Base-by-base conservation (phyloP, 441 rosid genomes). In the Corymbia citriodora region DNA sequence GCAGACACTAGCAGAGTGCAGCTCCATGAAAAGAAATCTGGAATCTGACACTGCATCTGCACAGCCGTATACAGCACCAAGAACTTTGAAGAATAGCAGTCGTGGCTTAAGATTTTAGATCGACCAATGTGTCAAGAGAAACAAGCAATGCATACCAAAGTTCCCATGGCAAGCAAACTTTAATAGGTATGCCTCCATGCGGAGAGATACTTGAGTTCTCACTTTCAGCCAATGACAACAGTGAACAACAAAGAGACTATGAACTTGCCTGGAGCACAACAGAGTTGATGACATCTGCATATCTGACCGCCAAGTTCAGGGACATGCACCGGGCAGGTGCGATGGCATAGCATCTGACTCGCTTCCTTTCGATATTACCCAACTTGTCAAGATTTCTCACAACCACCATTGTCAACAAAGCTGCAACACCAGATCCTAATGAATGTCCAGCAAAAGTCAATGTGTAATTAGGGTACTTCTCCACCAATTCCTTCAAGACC, bases 261-360 rank as follows among this genome's bases (percentile, higher is more conserved):
- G 1, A 45, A 79, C 85, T 79, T 94, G 91, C 99, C 99, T 96
- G 99, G 86, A 97, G 96, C 90, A 97, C 98, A 8, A 97, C 90
- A 88, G 99, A 97, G 85, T 96, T 96, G 90, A 97, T 97, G 89
- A 97, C 93, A 93, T 97, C 99, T 5, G 97, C 96, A 92, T 96
- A 97, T 90, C 98, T 95, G 87, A 97, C 98, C 0, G 99, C 99
- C 94, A 97, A 92, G 93, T 97, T 97, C 91, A 97, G 94, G 33
- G 98, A 97, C 96, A 95, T 92, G 90, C 99, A 97, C 91, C 99
- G 94, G 16, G 96, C 92, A 92, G 99, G 97, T 92, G 99, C 99
- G 88, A 96, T 90, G 54, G 97, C 97, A 91, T 94, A 97, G 92
- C 99, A 96, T 93, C 97, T 94, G n/a, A 97, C 94, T 92, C 93